Percentiles rank a stretch among this genome's conserved stretches.
phyloP scores from a whole-genome alignment of 2,329 filamentous ascomycete species.

The Beauveria varroae region DNA sequence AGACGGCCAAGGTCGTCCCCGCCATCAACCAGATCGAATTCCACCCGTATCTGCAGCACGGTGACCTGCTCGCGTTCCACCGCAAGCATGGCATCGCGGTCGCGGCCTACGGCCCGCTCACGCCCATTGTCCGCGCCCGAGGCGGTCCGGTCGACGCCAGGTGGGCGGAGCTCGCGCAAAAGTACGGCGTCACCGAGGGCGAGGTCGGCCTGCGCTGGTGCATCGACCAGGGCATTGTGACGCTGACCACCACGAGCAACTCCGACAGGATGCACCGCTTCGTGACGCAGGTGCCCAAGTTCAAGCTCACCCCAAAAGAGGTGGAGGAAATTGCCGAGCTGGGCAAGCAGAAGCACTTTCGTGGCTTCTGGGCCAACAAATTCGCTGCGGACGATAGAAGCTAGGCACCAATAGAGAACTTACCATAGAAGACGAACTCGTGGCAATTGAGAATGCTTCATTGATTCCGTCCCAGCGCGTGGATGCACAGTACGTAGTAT shows the following conservation, averaged over 20 bases:
- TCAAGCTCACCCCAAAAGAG: conserved; percentile 54
- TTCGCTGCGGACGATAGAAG: conserved; percentile 44
- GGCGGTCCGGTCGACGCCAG: conserved; percentile 46
- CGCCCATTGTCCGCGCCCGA: conserved; percentile 37
- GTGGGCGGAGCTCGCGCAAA: conserved; percentile 44
- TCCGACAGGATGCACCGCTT: conserved; percentile 51
- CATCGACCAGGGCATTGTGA: conserved; percentile 51
- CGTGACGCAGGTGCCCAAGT: conserved; percentile 39
- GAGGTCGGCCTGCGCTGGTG: conserved; percentile 54
- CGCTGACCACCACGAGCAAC: conserved; percentile 52
- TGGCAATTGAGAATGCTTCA: no score
- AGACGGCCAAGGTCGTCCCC: conserved; percentile 54
- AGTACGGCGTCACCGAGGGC: conserved; percentile 49
- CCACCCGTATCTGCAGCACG: conserved; percentile 68
- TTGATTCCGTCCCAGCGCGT: neutral
- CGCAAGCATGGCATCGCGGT: conserved; percentile 49
- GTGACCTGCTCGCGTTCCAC: conserved; percentile 49
- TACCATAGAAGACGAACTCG: no score
- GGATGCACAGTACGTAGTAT: no score
- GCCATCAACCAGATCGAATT: conserved; percentile 76
- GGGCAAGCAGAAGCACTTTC: conserved; percentile 53
- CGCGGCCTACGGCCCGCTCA: conserved; percentile 49
- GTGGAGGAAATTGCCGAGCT: conserved; percentile 46
- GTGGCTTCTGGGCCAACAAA: conserved; percentile 49
- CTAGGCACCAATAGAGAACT: conserved; percentile 11